Conservation (phyloP, 495 filamentous ascomycete genomes). For the Xylaria flabelliformis region DNA sequence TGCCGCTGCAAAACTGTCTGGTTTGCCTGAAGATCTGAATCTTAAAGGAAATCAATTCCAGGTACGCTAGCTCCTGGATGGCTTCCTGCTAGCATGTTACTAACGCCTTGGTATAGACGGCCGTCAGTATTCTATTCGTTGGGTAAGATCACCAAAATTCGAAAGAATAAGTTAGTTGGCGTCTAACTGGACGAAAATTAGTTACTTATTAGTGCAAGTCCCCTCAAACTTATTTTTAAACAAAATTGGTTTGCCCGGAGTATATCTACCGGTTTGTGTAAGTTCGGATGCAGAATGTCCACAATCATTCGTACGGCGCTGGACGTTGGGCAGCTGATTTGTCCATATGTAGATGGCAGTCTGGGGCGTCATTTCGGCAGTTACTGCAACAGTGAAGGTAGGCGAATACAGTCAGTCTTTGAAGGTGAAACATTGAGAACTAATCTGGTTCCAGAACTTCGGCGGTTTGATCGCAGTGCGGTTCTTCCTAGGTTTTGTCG, state of each 20-base stretch:
- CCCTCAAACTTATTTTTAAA: slow-evolving; percentile 68
- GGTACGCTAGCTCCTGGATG: slow-evolving; percentile 34
- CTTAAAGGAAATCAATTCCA: slow-evolving; percentile 56
- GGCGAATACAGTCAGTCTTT: neutral
- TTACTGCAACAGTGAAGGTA: slow-evolving; percentile 62
- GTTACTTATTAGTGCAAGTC: slow-evolving; percentile 64
- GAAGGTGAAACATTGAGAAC: neutral
- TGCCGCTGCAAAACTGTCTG: slow-evolving; percentile 58
- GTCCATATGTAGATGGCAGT: slow-evolving; percentile 59
- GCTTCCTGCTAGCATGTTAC: neutral
- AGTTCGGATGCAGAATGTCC: slow-evolving; percentile 13
- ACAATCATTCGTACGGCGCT: neutral
- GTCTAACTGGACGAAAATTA: slow-evolving; percentile 30
- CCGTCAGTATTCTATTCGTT: slow-evolving; percentile 74
- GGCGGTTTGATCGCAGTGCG: slow-evolving; percentile 68
- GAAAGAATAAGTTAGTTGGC: neutral
- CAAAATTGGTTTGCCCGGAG: slow-evolving; percentile 62
- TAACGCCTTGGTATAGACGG: slow-evolving; percentile 50
- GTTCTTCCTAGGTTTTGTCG: slow-evolving; percentile 74
- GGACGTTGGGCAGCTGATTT: slow-evolving; percentile 30
- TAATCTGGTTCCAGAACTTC: slow-evolving; percentile 49
- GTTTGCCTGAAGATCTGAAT: slow-evolving; percentile 54
- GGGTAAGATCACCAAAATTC: slow-evolving; percentile 57
- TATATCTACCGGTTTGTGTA: slow-evolving; percentile 67
- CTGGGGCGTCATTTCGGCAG: slow-evolving; percentile 75